Percentiles rank a stretch among this genome's conserved stretches.
Evolutionary conservation across 139 green algal genomes (phyloP).

Genomic region (Chlorella ohadii): DNA sequence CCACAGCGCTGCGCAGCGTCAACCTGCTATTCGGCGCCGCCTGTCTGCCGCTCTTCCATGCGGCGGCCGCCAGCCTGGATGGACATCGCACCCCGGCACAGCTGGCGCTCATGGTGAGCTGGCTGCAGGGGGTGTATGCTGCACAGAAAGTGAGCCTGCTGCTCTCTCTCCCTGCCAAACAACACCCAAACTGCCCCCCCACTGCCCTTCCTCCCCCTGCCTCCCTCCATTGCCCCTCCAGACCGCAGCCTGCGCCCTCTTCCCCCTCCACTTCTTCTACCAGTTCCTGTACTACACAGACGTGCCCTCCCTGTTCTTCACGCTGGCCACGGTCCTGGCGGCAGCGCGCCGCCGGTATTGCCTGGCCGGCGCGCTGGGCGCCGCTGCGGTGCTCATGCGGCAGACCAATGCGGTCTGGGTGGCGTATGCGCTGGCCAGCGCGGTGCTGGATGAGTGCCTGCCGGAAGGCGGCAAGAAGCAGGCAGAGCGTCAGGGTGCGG

Average conservation of each 20-base stretch:
- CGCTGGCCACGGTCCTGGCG: conserved; percentile 63
- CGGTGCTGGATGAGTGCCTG: conserved; percentile 15
- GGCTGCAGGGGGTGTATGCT: neutral
- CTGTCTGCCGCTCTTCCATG: conserved; percentile 52
- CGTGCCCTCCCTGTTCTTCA: conserved; percentile 71
- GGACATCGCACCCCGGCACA: neutral
- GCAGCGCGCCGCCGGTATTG: neutral
- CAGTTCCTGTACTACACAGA: conserved; percentile 95
- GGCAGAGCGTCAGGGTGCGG: neutral
- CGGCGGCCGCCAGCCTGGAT: neutral
- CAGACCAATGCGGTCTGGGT: conserved; percentile 97
- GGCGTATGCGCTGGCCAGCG: conserved; percentile 60
- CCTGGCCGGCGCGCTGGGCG: conserved; percentile 47
- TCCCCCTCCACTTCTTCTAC: conserved; percentile 93
- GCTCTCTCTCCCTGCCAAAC: too few relatives aligned
- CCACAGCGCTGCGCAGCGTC: conserved; percentile 60
- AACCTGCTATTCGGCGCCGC: conserved; percentile 67
- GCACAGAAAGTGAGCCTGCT: too few relatives aligned
- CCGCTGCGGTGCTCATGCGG: conserved; percentile 71
- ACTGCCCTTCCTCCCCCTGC: neutral
- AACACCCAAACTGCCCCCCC: too few relatives aligned
- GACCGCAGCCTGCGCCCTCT: conserved; percentile 50
- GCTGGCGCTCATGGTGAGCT: conserved; percentile 37
- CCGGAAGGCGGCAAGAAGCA: neutral
- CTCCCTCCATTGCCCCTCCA: conserved; percentile 32